These are phyloP conservation scores for Tilletia caries DNA, from an alignment of 1,284 basidiomycete species.

Conservation along the genomic window DNA sequence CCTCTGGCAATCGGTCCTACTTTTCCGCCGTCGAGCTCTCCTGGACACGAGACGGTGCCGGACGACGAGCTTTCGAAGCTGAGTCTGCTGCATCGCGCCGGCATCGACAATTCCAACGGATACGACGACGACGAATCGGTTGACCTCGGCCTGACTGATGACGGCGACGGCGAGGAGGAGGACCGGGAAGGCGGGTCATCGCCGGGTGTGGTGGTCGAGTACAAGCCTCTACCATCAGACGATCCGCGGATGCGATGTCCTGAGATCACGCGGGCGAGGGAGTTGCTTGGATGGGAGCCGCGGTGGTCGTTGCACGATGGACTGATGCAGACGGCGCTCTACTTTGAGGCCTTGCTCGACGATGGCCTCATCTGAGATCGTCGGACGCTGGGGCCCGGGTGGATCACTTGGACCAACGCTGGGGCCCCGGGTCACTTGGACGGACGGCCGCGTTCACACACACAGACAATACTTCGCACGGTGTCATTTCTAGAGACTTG, in stretches of 20 bases:
- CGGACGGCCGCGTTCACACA: too few species aligned
- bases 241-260: constrained; percentile 91
- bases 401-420: too few species aligned
- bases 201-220: constrained; percentile 49
- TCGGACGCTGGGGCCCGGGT: neutral
- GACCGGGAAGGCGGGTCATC: too few species aligned
- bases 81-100: too few species aligned
- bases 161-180: neutral
- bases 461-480: too few species aligned
- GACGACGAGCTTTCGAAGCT: too few species aligned
- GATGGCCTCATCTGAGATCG: neutral
- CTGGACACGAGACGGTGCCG: too few species aligned
- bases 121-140: too few species aligned
- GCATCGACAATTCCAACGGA: too few species aligned
- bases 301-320: constrained; percentile 84
- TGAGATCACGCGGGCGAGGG: constrained; percentile 84
- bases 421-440: too few species aligned
- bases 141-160: neutral
- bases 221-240: constrained; percentile 59
- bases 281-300: constrained; percentile 85
- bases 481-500: too few species aligned
- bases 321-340: constrained; percentile 86
- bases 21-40: neutral
- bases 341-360: constrained; percentile 56
- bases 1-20: neutral